phyloP scores from a whole-genome alignment of 129 eudicot species.

The Deinandra increscens region DNA sequence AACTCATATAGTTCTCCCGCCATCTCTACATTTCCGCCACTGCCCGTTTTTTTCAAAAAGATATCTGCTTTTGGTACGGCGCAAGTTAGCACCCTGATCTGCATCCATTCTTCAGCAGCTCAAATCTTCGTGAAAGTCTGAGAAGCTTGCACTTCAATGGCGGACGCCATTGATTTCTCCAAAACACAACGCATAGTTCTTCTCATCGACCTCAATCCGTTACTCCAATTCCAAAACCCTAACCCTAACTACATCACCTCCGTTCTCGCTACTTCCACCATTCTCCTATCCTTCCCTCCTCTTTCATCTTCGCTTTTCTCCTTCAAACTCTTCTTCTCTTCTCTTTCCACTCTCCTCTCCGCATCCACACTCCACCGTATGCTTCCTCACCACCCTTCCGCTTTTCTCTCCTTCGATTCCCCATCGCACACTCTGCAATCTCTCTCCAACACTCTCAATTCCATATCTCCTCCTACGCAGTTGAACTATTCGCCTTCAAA shows the following conservation, averaged over 20 bases:
- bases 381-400: constrained; percentile 29
- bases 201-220: too few relatives aligned
- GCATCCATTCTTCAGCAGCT: too few relatives aligned
- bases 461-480: constrained; percentile 26
- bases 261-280: constrained; percentile 36
- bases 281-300: constrained; percentile 35
- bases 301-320: constrained; percentile 52
- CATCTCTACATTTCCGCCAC: too few relatives aligned
- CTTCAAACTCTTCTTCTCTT: constrained; percentile 49
- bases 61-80: too few relatives aligned
- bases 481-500: constrained; percentile 16
- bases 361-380: constrained; percentile 49
- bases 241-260: constrained; percentile 32
- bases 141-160: too few relatives aligned
- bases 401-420: constrained; percentile 35
- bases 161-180: too few relatives aligned
- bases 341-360: constrained; percentile 70
- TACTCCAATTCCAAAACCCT: too few relatives aligned
- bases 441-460: constrained; percentile 36
- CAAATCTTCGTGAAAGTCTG: too few relatives aligned
- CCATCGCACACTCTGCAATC: constrained; percentile 46
- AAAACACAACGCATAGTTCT: too few relatives aligned
- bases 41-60: too few relatives aligned
- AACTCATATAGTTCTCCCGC: too few relatives aligned
- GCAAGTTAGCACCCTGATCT: too few relatives aligned